phyloP scores from a whole-genome alignment of 2,329 filamentous ascomycete genomes.

The Colletotrichum chrysophilum region DNA sequence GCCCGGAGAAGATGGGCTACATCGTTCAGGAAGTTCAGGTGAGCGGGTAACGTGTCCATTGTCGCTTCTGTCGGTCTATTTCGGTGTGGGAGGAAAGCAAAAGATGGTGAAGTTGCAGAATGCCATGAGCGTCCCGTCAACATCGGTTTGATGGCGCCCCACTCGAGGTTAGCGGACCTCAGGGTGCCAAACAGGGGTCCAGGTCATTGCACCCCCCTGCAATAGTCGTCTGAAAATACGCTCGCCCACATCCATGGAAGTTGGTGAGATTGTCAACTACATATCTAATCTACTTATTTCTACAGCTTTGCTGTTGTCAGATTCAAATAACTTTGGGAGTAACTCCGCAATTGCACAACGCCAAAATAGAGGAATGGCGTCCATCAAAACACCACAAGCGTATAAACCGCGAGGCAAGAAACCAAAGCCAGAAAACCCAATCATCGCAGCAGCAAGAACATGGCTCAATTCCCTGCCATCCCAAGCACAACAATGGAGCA shows the following conservation, averaged over 20 bases:
- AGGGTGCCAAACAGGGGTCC: slow-evolving; percentile 1
- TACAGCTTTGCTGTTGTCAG: background rate
- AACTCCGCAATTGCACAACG: background rate
- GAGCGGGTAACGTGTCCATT: slow-evolving; percentile 5
- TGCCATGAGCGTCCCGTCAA: background rate
- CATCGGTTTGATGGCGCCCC: background rate
- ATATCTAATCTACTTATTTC: background rate
- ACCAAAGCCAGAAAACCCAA: slow-evolving; percentile 38
- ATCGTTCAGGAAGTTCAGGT: slow-evolving; percentile 56
- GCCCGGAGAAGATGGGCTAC: slow-evolving; percentile 62
- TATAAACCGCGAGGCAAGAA: slow-evolving; percentile 6
- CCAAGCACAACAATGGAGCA: slow-evolving; percentile 2
- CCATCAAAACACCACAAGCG: slow-evolving; percentile 17
- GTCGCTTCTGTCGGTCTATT: background rate
- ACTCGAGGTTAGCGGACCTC: background rate
- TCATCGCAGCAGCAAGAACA: slow-evolving; percentile 36
- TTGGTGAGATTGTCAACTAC: background rate
- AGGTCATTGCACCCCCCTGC: background rate
- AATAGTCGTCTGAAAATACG: background rate
- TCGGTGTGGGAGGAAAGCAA: background rate
- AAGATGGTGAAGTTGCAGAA: background rate
- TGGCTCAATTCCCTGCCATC: slow-evolving; percentile 36
- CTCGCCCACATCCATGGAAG: background rate
- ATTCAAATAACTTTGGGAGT: background rate
- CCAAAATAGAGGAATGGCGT: background rate